Base-by-base conservation (phyloP, 805 yeast genomes). In the Candida sithepensis region DNA sequence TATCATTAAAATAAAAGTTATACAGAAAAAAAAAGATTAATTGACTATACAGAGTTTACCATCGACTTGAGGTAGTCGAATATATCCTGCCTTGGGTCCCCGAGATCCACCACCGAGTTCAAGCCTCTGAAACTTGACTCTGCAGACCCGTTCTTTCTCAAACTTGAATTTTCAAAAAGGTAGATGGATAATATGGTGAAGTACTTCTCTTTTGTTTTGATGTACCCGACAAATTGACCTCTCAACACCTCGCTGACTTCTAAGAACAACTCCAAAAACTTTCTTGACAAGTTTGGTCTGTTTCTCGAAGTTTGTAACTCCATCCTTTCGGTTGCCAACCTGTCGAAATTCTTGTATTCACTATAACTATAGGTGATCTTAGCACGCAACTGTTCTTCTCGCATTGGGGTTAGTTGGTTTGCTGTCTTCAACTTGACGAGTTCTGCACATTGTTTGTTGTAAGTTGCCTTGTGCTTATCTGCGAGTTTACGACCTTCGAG, bases 351-450 rank as follows among this genome's bases (percentile, higher is more conserved):
- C 30, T 44, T 44, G n/a, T 20, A 39, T 20, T 44, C 46, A 4
- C 3, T 24, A 20, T 19, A 44, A 12, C 42, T 38, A 21, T 26
- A 28, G 72, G 32, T 73, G 49, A 3, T 70, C 52, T 39, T 73
- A 52, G 13, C 70, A 53, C 2, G 72, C 72, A 28, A 44, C 33
- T 10, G 66, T 41, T 39, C 64, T 30, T 13, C 45, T 18, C 39
- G 49, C 42, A 14, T 45, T 34, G 23, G 46, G 3, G 38, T 39
- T 14, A 16, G 43, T 23, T 33, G 43, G 26, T n/a, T 48, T 37
- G 39, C 22, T 8, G 22, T 47, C 73, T 50, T 26, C 3, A 3
- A 53, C 46, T 16, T 65, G 67, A 5, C 59, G 24, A 4, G 47
- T 44, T 34, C 48, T 34, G 20, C 36, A 21, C 41, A 38, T 14